phyloP scores from a whole-genome alignment of 768 basidiomycete species.

The Pisolithus orientalis region DNA sequence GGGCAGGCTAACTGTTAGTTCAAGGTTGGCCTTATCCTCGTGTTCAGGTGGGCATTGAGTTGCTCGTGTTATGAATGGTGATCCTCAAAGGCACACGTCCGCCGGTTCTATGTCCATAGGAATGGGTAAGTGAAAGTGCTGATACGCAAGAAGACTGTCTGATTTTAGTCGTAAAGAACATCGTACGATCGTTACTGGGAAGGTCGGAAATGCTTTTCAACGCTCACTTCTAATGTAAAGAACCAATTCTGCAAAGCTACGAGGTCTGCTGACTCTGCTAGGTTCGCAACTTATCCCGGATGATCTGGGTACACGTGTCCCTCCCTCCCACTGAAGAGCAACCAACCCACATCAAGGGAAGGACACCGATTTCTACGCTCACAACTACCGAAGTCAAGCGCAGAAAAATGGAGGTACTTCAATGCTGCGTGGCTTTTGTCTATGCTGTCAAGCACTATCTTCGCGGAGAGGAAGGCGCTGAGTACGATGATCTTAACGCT shows the following conservation, averaged over 20 bases:
- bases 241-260: neutral
- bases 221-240: slow-evolving; percentile 57
- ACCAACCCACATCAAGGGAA: slow-evolving; percentile 41
- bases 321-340: slow-evolving; percentile 51
- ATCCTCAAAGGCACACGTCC: neutral
- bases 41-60: slow-evolving; percentile 57
- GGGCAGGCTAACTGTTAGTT: slow-evolving; percentile 1
- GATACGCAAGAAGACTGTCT: neutral
- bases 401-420: slow-evolving; percentile 66
- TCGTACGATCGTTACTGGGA: slow-evolving; percentile 88
- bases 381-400: slow-evolving; percentile 49
- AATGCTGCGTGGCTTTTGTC: slow-evolving; percentile 63
- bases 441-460: slow-evolving; percentile 76
- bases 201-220: slow-evolving; percentile 78
- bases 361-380: slow-evolving; percentile 39
- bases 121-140: slow-evolving; percentile 48
- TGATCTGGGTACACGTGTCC: slow-evolving; percentile 76
- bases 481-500: slow-evolving; percentile 59
- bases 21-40: slow-evolving; percentile 83
- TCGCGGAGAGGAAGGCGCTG: slow-evolving; percentile 73
- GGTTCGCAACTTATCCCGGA: slow-evolving; percentile 69
- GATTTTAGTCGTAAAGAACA: slow-evolving; percentile 40
- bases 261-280: slow-evolving; percentile 11
- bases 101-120: slow-evolving; percentile 28
- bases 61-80: neutral